Base-by-base conservation (phyloP, 495 filamentous ascomycete species). In the Talaromyces liani region DNA sequence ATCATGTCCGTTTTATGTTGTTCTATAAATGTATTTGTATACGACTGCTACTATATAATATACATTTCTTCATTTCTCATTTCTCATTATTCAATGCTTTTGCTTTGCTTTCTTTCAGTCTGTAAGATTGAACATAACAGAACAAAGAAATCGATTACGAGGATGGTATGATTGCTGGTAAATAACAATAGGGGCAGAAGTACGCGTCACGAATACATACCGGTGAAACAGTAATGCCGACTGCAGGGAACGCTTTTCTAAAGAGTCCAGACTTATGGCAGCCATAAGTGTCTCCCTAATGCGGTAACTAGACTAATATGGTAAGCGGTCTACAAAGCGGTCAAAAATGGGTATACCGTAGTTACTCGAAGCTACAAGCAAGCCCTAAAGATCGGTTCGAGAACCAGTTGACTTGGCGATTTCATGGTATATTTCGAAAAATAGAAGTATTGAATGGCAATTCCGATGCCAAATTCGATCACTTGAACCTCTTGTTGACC, bases 1-100 rank as follows among this genome's bases (percentile, higher is more conserved):
- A 25, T 22, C 29, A 36, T 36, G 31, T 14, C 24, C 6, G 6
- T 6, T 47, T 29, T 61, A 47, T 29, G 22, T 36, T 45, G 29
- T 45, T 61, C 36, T 49, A 45, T 61, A 6, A 18, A 49, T 61
- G 59, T 51, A 61, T 53, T 61, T 4, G 8, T 56, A 63, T 27
- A 58, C 12, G 22, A 34, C 25, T 58, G 6, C 12, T 33, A 47
- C 9, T 47, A 24, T 36, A 60, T 63, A 29, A 22, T 22, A 47
- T 60, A 27, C 24, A 29, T 47, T 41, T 60, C 9, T 60, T 27
- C 27, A 2, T 27, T 27, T 27, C 27, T 33, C 16, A n/a, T 62
- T 62, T 6, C 33, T 36, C 10, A 36, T 62, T 9, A 62, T 6
- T 45, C 41, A 16, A 27, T 24, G 49, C 2, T 22, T 54, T 25